Percentiles rank a stretch among this genome's conserved stretches.
Conservation (phyloP, 805 yeast genomes). For the Wickerhamiella cacticola region DNA sequence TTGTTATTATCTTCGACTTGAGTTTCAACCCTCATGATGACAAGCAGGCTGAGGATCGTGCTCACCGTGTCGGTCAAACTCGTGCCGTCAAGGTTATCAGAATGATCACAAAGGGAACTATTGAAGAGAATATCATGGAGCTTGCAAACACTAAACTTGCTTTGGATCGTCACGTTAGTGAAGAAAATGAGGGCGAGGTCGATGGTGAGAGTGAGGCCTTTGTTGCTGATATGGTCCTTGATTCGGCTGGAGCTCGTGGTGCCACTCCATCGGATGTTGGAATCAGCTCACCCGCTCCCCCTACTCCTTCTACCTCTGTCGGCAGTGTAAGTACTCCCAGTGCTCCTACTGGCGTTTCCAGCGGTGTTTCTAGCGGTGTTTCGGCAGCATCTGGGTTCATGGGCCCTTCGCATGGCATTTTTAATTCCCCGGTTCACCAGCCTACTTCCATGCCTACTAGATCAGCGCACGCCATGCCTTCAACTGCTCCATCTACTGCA, state of each 20-base stretch:
- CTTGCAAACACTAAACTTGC: slow-evolving; percentile 86
- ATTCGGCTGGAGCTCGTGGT: slow-evolving; percentile 5
- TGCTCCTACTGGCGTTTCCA: neutral
- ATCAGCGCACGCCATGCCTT: neutral
- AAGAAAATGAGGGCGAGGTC: slow-evolving; percentile 28
- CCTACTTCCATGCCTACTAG: neutral
- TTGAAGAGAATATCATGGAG: slow-evolving; percentile 79
- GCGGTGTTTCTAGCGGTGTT: neutral
- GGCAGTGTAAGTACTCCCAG: too few species aligned
- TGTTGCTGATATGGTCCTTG: slow-evolving; percentile 30
- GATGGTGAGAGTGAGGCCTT: slow-evolving; percentile 30
- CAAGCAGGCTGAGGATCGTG: slow-evolving; percentile 96
- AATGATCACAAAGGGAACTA: slow-evolving; percentile 57
- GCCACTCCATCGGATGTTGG: neutral
- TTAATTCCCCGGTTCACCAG: slow-evolving; percentile 1
- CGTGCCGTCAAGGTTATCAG: slow-evolving; percentile 71
- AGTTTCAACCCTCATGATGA: slow-evolving; percentile 98
- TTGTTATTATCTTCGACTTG: slow-evolving; percentile 83
- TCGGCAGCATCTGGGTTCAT: neutral
- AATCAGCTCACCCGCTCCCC: neutral
- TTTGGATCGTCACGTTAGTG: slow-evolving; percentile 45
- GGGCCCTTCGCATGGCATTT: slow-evolving; percentile 9
- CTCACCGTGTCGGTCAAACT: slow-evolving; percentile 93
- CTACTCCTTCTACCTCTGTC: neutral
- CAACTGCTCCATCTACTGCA: neutral